A percentile compares a stretch with the other conserved stretches of the same genome.
phyloP scores from a whole-genome alignment of 495 filamentous ascomycete genomes.

The Hypoxylon fragiforme region DNA sequence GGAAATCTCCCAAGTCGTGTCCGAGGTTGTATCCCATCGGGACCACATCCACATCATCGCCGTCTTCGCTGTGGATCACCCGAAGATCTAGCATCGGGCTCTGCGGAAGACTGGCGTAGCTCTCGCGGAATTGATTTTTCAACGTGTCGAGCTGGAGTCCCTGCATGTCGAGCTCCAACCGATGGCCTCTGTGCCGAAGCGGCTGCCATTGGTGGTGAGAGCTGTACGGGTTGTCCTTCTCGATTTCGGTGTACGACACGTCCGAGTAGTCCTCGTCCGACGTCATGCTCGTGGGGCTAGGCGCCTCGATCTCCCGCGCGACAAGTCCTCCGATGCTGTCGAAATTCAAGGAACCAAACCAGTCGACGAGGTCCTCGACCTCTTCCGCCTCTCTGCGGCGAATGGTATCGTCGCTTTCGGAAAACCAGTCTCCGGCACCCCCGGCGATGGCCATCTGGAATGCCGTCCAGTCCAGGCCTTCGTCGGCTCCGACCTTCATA shows the following conservation, averaged over 20 bases:
- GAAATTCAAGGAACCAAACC: slow-evolving; percentile 51
- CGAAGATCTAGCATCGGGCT: slow-evolving; percentile 56
- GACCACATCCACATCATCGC: slow-evolving; percentile 47
- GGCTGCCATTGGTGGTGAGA: slow-evolving; percentile 31
- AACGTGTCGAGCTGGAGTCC: slow-evolving; percentile 17
- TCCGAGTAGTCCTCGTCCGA: slow-evolving; percentile 35
- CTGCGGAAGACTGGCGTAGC: slow-evolving; percentile 49
- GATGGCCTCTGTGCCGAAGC: slow-evolving; percentile 13
- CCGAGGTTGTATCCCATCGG: slow-evolving; percentile 60
- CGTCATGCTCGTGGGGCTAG: slow-evolving; percentile 37
- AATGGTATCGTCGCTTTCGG: slow-evolving; percentile 47
- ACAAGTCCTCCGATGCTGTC: slow-evolving; percentile 41
- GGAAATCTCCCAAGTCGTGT: slow-evolving; percentile 56
- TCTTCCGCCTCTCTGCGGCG: slow-evolving; percentile 44
- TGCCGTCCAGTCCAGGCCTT: slow-evolving; percentile 58
- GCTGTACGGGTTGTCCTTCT: slow-evolving; percentile 25
- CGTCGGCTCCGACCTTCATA: slow-evolving; percentile 45
- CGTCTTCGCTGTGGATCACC: slow-evolving; percentile 42
- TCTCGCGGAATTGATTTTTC: slow-evolving; percentile 30
- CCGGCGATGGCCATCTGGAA: slow-evolving; percentile 60
- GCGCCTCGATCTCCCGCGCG: slow-evolving; percentile 21
- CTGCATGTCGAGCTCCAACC: slow-evolving; percentile 22
- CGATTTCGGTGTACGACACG: slow-evolving; percentile 29
- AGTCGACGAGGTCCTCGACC: slow-evolving; percentile 44
- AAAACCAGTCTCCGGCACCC: slow-evolving; percentile 49